Conservation (phyloP, 139 green algal genomes). For the Diplosphaera chodatii region DNA sequence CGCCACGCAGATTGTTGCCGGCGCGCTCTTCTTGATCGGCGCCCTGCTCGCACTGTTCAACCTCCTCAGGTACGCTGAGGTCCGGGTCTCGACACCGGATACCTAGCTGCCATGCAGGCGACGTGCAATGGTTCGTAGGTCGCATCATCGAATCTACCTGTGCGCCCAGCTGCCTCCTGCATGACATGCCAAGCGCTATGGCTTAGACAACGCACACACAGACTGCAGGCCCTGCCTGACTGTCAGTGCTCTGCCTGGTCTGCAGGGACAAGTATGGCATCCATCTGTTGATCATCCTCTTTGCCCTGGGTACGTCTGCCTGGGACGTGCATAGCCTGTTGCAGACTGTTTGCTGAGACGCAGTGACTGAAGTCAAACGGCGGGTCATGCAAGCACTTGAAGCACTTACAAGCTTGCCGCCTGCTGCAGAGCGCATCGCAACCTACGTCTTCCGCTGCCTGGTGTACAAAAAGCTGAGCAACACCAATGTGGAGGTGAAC, state of each 20-base stretch:
- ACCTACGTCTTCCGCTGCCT: background rate
- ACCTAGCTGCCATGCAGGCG: no score
- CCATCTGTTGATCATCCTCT: background rate
- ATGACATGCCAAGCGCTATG: no score
- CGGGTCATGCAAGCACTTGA: no score
- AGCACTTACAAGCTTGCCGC: no score
- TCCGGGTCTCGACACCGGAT: no score
- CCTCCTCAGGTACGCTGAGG: background rate
- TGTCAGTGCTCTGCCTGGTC: background rate
- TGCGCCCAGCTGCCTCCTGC: no score
- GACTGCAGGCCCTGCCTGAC: background rate
- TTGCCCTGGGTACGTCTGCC: background rate
- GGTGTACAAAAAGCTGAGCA: background rate
- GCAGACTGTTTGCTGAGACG: no score
- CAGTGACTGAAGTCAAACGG: no score
- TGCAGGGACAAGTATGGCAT: background rate
- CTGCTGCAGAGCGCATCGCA: background rate
- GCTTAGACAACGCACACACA: no score
- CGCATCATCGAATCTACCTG: no score
- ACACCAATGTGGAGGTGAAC: background rate
- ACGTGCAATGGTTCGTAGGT: no score
- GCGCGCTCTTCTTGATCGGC: background rate
- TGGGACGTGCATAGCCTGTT: no score
- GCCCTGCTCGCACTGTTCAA: background rate
- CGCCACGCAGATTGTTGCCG: background rate